These are phyloP conservation scores for Globisporangium radiosum DNA, from an alignment of 352 stramenopile genomes.

Conservation along the genomic window DNA sequence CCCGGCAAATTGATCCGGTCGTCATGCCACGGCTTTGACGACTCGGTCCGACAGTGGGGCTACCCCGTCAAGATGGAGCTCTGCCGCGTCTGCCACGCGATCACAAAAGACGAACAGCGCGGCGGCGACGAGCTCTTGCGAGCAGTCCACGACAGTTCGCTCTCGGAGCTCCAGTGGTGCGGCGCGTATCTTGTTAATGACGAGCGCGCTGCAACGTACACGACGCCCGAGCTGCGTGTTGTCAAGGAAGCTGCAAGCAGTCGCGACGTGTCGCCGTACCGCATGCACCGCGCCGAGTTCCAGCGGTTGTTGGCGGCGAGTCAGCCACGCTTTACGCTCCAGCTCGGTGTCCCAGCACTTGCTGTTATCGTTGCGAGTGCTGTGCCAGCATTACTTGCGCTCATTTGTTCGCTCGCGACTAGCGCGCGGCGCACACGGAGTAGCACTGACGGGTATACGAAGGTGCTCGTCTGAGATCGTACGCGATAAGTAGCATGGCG, in stretches of 20 bases:
- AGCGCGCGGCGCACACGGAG: too few relatives aligned
- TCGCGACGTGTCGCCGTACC: conserved; percentile 28
- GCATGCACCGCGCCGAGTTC: conserved; percentile 58
- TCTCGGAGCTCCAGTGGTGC: conserved; percentile 44
- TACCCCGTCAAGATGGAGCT: conserved; percentile 50
- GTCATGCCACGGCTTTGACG: conserved; percentile 32
- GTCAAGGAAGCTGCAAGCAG: conserved; percentile 7
- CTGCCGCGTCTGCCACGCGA: conserved; percentile 30
- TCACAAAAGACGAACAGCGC: conserved; percentile 23
- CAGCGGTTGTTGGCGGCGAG: conserved; percentile 10
- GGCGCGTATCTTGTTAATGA: conserved; percentile 28
- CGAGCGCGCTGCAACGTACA: conserved; percentile 1
- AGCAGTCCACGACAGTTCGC: conserved; percentile 28
- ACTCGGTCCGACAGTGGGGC: conserved; percentile 33
- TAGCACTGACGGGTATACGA: neutral
- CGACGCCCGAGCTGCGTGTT: neutral
- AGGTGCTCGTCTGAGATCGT: neutral
- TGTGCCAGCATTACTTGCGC: conserved; percentile 7
- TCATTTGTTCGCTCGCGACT: conserved; percentile 3
- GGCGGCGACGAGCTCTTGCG: conserved; percentile 20
- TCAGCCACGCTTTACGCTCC: conserved; percentile 8
- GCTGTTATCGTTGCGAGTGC: conserved; percentile 6
- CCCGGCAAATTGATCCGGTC: conserved; percentile 23
- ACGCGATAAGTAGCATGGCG: too few relatives aligned
- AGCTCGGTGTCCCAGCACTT: conserved; percentile 7